phyloP scores from a whole-genome alignment of 129 eudicot genomes.

The Lonicera japonica region DNA sequence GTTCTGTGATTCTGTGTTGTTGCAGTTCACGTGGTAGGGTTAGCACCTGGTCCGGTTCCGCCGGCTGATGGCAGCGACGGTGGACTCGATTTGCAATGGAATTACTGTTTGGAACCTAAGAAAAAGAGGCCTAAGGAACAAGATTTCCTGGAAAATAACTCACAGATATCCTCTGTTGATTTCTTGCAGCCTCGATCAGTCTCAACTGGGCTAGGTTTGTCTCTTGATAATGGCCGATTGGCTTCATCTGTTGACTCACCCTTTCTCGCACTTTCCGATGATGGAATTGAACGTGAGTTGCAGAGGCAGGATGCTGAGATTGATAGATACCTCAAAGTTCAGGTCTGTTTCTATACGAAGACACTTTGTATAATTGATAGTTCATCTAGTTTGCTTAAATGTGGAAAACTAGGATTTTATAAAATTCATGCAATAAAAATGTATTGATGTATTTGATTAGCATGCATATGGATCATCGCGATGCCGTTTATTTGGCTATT shows the following conservation, averaged over 20 bases:
- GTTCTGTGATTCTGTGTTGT: neutral
- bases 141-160: conserved; percentile 63
- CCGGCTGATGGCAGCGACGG: conserved; percentile 37
- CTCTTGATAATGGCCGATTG: conserved; percentile 64
- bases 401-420: too few species aligned
- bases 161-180: conserved; percentile 74
- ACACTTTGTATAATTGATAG: neutral
- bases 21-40: conserved; percentile 71
- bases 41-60: conserved; percentile 49
- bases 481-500: too few species aligned
- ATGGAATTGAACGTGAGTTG: conserved; percentile 58
- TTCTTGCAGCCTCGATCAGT: conserved; percentile 69
- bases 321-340: conserved; percentile 67
- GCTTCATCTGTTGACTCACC: conserved; percentile 76
- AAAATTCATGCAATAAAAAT: too few species aligned
- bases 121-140: conserved; percentile 58
- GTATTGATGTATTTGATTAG: too few species aligned
- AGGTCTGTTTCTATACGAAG: conserved; percentile 17
- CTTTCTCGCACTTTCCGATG: conserved; percentile 46
- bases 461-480: too few species aligned
- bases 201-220: conserved; percentile 72
- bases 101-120: conserved; percentile 41
- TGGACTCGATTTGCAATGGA: conserved; percentile 53
- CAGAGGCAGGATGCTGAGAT: conserved; percentile 72
- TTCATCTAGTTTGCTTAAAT: too few species aligned